Evolutionary conservation across 352 stramenopile genomes (phyloP), one percentile per base, ranked within the genome.

Genomic region (Globisporangium polare): DNA sequence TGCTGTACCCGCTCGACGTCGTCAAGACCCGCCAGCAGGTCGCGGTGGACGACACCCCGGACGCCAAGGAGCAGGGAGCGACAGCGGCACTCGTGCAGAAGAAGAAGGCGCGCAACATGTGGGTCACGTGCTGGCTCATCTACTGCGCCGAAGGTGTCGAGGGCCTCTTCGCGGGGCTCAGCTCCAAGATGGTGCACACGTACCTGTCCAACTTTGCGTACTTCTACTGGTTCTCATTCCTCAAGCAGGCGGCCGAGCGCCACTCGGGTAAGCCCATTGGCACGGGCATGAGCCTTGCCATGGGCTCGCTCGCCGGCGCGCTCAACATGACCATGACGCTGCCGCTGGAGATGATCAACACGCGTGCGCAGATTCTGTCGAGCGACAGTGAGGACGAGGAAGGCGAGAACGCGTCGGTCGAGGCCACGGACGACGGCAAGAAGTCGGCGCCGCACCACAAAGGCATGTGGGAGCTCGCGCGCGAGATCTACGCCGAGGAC

Each of bases 261-360:
- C 76, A 74, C 22, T 72, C 70, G 49, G 70, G 60, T 26, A 74
- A 69, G 53, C 61, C 71, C 27, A 75, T 88, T 41, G 77, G 78
- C 53, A 91, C 83, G 13, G 73, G 77, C 22, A 75, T 84, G 61
- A 94, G 88, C 68, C 66, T 96, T 53, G 62, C 90, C 27, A 73
- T 93, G 27, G 87, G 83, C n/a, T 85, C 86, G 31, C 65, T 83
- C 5, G 87, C 87, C 8, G 87, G 87, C 31, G 86, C 83, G n/a
- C 72, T 96, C 46, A 95, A 96, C 68, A 91, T 93, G 79, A 81
- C 73, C 42, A 92, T 96, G 74, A 96, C 87, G 35, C 73, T 96
- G 43, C 87, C 87, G 15, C 67, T 94, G 39, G 87, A 96, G 63
- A 90, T 94, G 73, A 89, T 96, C 68, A 92, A 90, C 61, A 95